Evolutionary conservation across 2,329 filamentous ascomycete genomes (phyloP).

Genomic region (Ampelomyces quisqualis): DNA sequence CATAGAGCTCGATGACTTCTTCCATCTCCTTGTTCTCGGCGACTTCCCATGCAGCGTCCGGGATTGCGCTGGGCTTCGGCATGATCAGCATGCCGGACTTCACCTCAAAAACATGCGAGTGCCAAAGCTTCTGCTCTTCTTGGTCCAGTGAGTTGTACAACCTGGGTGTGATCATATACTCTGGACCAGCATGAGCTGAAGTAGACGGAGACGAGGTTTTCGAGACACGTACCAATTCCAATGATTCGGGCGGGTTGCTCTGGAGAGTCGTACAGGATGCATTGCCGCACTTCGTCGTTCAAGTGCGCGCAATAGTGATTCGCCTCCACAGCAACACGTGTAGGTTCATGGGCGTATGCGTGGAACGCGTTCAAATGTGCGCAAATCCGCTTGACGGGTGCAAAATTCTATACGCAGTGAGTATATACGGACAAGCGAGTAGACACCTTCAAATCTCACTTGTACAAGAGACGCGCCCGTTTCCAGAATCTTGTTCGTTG

Average conservation of each 20-base stretch:
- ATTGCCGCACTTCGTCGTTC: conserved; percentile 77
- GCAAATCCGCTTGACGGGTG: conserved; percentile 72
- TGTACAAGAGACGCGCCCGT: conserved; percentile 63
- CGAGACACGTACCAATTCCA: conserved; percentile 55
- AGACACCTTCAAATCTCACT: conserved; percentile 34
- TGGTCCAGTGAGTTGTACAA: conserved; percentile 66
- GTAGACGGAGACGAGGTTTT: not conserved
- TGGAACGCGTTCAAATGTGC: conserved; percentile 88
- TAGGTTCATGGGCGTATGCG: conserved; percentile 72
- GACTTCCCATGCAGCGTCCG: conserved; percentile 66
- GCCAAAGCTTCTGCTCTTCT: conserved; percentile 75
- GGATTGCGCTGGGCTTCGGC: conserved; percentile 60
- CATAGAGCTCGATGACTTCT: conserved; percentile 71
- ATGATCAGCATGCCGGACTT: conserved; percentile 79
- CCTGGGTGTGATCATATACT: conserved; percentile 78
- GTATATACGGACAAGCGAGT: not conserved
- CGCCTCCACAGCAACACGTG: conserved; percentile 65
- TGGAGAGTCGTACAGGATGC: conserved; percentile 77
- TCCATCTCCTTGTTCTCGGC: conserved; percentile 82
- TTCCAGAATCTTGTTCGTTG: conserved; percentile 61
- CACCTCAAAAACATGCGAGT: conserved; percentile 73
- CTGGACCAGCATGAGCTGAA: conserved; percentile 36
- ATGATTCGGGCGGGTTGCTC: conserved; percentile 69
- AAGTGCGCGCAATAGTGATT: conserved; percentile 86
- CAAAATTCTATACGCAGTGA: conserved; percentile 57